Evolutionary conservation across 768 basidiomycete genomes (phyloP).

Genomic region (Boletus edulis): DNA sequence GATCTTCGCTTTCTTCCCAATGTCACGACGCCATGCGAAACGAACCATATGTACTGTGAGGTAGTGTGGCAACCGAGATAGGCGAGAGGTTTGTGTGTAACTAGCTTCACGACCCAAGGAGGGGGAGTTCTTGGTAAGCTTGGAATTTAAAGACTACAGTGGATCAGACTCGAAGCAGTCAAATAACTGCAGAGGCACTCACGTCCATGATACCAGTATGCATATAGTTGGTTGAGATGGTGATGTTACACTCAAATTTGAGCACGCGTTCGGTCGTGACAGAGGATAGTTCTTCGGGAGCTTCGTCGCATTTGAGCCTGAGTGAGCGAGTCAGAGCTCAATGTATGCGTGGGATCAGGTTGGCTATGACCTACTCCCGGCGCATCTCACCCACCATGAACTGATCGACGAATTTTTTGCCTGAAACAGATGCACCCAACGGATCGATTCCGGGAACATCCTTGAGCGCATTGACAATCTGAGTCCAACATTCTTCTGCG

Average conservation of each 20-base stretch:
- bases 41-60: constrained; percentile 94
- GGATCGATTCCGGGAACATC: constrained; percentile 55
- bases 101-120: constrained; percentile 75
- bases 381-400: constrained; percentile 78
- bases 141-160: constrained; percentile 76
- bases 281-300: constrained; percentile 71
- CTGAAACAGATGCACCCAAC: constrained; percentile 29
- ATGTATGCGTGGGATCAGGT: constrained; percentile 10
- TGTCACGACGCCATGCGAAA: constrained; percentile 92
- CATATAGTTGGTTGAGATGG: constrained; percentile 84
- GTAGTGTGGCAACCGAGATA: constrained; percentile 82
- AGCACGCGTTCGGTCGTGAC: constrained; percentile 68
- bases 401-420: constrained; percentile 71
- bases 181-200: constrained; percentile 19
- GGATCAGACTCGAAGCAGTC: background rate
- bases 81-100: constrained; percentile 77
- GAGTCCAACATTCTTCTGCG: constrained; percentile 87
- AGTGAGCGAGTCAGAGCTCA: constrained; percentile 13
- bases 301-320: constrained; percentile 81
- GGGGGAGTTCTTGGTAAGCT: constrained; percentile 82
- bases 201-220: constrained; percentile 81
- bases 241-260: constrained; percentile 93
- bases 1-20: constrained; percentile 92
- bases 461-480: constrained; percentile 68
- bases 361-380: constrained; percentile 47